phyloP scores from a whole-genome alignment of 768 basidiomycete species.

The Suillus plorans region DNA sequence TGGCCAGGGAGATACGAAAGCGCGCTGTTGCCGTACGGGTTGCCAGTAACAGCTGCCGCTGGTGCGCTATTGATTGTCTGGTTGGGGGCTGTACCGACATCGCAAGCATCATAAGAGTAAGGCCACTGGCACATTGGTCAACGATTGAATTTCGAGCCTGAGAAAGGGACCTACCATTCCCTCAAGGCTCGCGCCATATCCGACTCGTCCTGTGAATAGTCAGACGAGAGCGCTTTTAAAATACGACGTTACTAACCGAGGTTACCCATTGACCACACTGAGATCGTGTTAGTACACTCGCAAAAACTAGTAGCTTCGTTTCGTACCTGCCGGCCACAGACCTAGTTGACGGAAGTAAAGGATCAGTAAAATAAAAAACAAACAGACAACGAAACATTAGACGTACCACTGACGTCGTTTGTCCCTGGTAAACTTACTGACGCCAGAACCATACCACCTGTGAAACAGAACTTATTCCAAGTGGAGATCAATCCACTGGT shows the following conservation, averaged over 20 bases:
- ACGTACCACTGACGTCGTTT: constrained; percentile 46
- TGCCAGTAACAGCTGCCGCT: constrained; percentile 59
- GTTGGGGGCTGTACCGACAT: constrained; percentile 89
- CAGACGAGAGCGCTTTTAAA: background rate
- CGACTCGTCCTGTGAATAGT: constrained; percentile 60
- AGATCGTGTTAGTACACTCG: constrained; percentile 13
- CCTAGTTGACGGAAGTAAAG: constrained; percentile 32
- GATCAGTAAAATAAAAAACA: constrained; percentile 1
- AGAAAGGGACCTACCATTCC: constrained; percentile 56
- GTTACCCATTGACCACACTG: constrained; percentile 78
- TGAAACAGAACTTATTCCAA: constrained; percentile 95
- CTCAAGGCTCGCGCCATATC: constrained; percentile 84
- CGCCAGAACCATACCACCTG: constrained; percentile 76
- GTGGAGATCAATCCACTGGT: constrained; percentile 67
- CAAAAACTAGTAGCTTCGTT: background rate
- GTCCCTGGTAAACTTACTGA: constrained; percentile 72
- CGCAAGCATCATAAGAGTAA: constrained; percentile 82
- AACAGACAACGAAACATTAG: background rate
- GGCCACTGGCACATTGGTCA: constrained; percentile 55
- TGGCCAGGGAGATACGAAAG: constrained; percentile 90
- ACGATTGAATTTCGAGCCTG: constrained; percentile 2
- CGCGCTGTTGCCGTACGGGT: constrained; percentile 46
- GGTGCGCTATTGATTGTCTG: constrained; percentile 75
- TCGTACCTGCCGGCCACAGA: constrained; percentile 65
- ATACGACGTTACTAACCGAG: constrained; percentile 44